Evolutionary conservation across 345 rosid species (phyloP).

Genomic region (Moricandia arvensis): DNA sequence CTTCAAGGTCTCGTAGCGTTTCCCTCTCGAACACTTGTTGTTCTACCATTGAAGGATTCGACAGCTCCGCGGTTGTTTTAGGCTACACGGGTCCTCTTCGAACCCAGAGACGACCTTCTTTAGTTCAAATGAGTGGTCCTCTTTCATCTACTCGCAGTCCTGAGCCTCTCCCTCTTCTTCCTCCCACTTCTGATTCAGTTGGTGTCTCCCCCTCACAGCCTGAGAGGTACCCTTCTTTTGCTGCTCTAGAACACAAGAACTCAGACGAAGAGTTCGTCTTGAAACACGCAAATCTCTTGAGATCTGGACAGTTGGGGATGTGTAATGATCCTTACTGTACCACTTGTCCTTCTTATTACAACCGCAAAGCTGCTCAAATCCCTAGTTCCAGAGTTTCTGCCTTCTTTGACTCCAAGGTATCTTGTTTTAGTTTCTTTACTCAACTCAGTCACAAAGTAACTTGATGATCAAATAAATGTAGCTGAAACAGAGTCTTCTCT

Average conservation of each 20-base stretch:
- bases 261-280: constrained; percentile 38
- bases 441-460: no score
- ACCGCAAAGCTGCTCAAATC: background rate
- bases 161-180: background rate
- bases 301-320: no score
- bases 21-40: background rate
- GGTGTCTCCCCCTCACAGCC: background rate
- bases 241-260: background rate
- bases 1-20: background rate
- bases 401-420: no score
- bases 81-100: background rate
- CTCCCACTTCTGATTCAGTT: background rate
- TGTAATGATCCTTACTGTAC: no score
- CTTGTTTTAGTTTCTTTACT: no score
- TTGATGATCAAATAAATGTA: no score
- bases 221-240: background rate
- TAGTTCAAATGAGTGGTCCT: background rate
- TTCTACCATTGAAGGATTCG: background rate
- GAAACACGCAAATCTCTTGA: background rate
- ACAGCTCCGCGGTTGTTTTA: background rate
- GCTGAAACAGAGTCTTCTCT: no score
- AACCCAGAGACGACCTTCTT: background rate
- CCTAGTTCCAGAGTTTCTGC: background rate
- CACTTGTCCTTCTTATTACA: background rate
- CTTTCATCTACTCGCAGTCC: background rate